Conservation (phyloP, 257 asterid genomes). For the Ajuga chamaepitys region DNA sequence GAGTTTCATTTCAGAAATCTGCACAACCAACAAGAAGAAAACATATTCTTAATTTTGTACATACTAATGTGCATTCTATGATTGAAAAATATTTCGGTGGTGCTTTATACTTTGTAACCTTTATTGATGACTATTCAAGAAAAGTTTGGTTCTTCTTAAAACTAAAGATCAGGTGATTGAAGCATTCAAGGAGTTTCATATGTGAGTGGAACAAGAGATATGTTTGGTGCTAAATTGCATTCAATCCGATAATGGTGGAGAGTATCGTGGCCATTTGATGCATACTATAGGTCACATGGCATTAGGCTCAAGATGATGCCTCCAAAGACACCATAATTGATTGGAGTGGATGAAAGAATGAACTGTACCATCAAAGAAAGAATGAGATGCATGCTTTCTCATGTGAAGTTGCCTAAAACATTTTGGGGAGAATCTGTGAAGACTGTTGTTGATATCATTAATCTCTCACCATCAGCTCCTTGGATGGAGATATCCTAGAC, state of each 20-base stretch:
- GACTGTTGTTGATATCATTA: no score
- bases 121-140: not conserved
- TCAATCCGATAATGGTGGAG: not conserved
- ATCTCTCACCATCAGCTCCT: no score
- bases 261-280: not conserved
- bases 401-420: no score
- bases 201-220: no score
- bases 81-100: not conserved
- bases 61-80: not conserved
- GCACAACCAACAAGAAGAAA: no score
- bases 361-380: conserved; percentile 4
- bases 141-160: not conserved
- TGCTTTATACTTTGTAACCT: not conserved
- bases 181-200: not conserved
- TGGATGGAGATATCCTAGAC: no score
- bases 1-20: not conserved
- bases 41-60: not conserved
- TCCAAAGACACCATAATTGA: not conserved
- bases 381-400: no score
- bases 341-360: not conserved
- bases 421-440: no score
- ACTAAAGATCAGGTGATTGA: not conserved
- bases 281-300: no score
- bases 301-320: not conserved
- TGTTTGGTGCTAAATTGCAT: not conserved